Conservation (phyloP, 352 stramenopile genomes). For the Pythium scleroteichum region DNA sequence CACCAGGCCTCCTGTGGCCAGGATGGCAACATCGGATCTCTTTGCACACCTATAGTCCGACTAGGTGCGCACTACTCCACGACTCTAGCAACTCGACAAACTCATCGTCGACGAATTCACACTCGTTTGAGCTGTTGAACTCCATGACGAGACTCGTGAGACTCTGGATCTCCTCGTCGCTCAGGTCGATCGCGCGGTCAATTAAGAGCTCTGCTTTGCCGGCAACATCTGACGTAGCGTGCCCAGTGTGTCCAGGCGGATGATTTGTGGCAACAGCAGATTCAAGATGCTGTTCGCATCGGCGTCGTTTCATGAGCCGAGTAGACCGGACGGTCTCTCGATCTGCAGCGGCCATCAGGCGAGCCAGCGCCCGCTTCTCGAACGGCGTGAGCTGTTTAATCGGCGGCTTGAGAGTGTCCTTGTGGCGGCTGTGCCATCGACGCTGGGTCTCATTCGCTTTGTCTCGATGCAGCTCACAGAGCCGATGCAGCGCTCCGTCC, state of each 20-base stretch:
- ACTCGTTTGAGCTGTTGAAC: not conserved
- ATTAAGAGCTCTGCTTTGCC: not conserved
- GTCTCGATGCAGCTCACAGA: not conserved
- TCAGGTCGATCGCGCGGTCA: not conserved
- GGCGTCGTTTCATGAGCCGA: not conserved
- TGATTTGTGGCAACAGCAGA: not conserved
- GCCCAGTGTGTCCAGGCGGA: not conserved
- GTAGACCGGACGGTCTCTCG: not conserved
- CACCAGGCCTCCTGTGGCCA: no score
- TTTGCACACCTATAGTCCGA: no score
- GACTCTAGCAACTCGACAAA: slow-evolving; percentile 1
- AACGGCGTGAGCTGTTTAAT: not conserved
- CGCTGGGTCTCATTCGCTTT: slow-evolving; percentile 1
- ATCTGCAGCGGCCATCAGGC: slow-evolving; percentile 1
- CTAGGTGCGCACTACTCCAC: not conserved
- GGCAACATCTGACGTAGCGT: not conserved
- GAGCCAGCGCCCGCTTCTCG: not conserved
- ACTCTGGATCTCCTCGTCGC: not conserved
- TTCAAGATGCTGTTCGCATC: not conserved
- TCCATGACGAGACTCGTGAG: slow-evolving; percentile 4
- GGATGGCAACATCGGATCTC: no score
- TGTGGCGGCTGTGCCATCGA: slow-evolving; percentile 4
- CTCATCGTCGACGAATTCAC: not conserved
- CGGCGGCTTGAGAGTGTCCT: not conserved
- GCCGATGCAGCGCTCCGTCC: not conserved